These are phyloP conservation scores for Tulasnella sp. DNA, from an alignment of 768 basidiomycete species.

Conservation along the genomic window DNA sequence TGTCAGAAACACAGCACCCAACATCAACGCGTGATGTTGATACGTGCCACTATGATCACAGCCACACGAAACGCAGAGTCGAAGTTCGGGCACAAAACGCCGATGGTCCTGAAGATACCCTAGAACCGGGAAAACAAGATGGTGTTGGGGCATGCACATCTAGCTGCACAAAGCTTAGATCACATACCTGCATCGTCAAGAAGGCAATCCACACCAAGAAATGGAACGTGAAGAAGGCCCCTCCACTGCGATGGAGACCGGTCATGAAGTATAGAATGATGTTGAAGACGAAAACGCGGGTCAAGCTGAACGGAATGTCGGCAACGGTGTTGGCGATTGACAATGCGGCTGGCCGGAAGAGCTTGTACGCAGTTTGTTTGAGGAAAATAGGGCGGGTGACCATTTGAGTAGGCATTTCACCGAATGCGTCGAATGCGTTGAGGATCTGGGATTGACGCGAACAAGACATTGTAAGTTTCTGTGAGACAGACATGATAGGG, in stretches of 20 bases:
- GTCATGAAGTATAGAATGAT: conserved; percentile 35
- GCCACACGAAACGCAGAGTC: conserved; percentile 39
- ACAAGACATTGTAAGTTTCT: too few relatives aligned
- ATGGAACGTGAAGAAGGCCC: conserved; percentile 26
- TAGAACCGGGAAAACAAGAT: neutral
- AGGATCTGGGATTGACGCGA: conserved; percentile 32
- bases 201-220: conserved; percentile 29
- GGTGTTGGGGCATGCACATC: neutral
- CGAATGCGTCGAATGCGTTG: conserved; percentile 60
- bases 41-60: conserved; percentile 9
- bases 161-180: neutral
- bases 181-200: conserved; percentile 28
- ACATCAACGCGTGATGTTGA: conserved; percentile 18
- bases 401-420: conserved; percentile 71
- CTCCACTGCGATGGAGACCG: conserved; percentile 26
- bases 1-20: conserved; percentile 30
- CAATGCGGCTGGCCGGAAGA: conserved; percentile 35
- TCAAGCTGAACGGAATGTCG: conserved; percentile 33
- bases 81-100: conserved; percentile 42
- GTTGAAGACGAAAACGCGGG: conserved; percentile 26
- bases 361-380: conserved; percentile 33
- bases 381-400: conserved; percentile 56
- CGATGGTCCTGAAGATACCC: conserved; percentile 32
- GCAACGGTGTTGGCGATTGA: conserved; percentile 29
- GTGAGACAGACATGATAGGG: conserved; percentile 6